These are phyloP conservation scores for Candida mesenterica DNA, from an alignment of 1,139 yeast genomes.

Conservation along the genomic window DNA sequence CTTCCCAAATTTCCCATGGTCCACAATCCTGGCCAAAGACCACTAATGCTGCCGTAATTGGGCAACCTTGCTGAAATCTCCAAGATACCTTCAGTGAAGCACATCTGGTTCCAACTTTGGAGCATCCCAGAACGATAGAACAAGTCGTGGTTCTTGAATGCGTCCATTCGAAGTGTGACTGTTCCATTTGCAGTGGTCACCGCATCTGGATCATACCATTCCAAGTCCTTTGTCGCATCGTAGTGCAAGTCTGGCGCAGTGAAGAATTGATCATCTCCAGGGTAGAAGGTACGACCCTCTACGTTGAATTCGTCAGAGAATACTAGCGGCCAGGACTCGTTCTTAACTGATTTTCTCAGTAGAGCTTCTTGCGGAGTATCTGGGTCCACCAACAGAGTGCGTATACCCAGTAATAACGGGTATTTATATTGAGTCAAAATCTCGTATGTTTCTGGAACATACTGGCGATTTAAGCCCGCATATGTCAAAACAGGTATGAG, in stretches of 20 bases:
- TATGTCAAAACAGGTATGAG: slow-evolving; percentile 26
- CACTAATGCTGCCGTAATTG: slow-evolving; percentile 27
- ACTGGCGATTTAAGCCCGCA: slow-evolving; percentile 17
- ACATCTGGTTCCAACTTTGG: slow-evolving; percentile 29
- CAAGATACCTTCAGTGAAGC: slow-evolving; percentile 28
- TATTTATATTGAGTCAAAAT: slow-evolving; percentile 21
- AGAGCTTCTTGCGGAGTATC: slow-evolving; percentile 24
- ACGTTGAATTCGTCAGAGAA: slow-evolving; percentile 30
- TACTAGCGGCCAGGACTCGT: slow-evolving; percentile 25
- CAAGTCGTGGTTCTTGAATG: slow-evolving; percentile 26
- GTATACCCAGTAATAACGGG: slow-evolving; percentile 24
- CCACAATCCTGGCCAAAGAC: slow-evolving; percentile 35
- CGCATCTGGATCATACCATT: slow-evolving; percentile 35
- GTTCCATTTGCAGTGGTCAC: slow-evolving; percentile 30
- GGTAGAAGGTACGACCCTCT: slow-evolving; percentile 30
- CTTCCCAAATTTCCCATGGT: slow-evolving; percentile 32
- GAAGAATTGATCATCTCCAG: slow-evolving; percentile 33
- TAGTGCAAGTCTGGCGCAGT: slow-evolving; percentile 28
- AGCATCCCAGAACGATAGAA: slow-evolving; percentile 33
- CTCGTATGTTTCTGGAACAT: slow-evolving; percentile 19
- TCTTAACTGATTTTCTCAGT: slow-evolving; percentile 13
- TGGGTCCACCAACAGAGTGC: slow-evolving; percentile 25
- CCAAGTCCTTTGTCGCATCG: slow-evolving; percentile 31
- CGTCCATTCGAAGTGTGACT: slow-evolving; percentile 25
- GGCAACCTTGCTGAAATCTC: slow-evolving; percentile 26